These are phyloP conservation scores for Lithospermum erythrorhizon DNA, from an alignment of 257 asterid species.

Conservation along the genomic window DNA sequence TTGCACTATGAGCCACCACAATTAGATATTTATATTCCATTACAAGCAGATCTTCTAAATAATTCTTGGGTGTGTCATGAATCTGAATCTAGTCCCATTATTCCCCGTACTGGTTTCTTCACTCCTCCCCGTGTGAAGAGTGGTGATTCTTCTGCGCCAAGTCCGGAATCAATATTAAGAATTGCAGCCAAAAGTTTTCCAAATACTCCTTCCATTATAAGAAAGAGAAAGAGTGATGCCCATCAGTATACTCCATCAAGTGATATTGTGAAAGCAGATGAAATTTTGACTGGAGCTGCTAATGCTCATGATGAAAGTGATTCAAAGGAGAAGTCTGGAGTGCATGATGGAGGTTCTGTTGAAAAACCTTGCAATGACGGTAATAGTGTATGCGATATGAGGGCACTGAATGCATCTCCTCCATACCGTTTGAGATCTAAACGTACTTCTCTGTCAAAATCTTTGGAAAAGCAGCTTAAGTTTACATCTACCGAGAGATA, in stretches of 20 bases:
- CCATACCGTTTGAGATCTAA: slow-evolving; percentile 65
- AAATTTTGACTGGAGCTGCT: slow-evolving; percentile 9
- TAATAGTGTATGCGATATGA: slow-evolving; percentile 24
- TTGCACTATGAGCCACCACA: slow-evolving; percentile 67
- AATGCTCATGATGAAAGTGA: slow-evolving; percentile 19
- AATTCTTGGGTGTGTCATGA: slow-evolving; percentile 29
- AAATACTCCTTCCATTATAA: slow-evolving; percentile 75
- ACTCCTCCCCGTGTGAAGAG: slow-evolving; percentile 62
- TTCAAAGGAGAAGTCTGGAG: slow-evolving; percentile 23
- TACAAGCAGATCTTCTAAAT: slow-evolving; percentile 29
- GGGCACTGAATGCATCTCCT: slow-evolving; percentile 69
- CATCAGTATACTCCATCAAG: slow-evolving; percentile 16
- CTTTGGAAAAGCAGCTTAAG: slow-evolving; percentile 91
- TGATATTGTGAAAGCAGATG: slow-evolving; percentile 17
- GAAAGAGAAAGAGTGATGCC: slow-evolving; percentile 53
- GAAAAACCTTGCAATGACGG: slow-evolving; percentile 26
- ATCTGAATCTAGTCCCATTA: slow-evolving; percentile 28
- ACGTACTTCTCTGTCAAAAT: slow-evolving; percentile 55
- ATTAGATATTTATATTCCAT: slow-evolving; percentile 23
- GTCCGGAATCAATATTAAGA: slow-evolving; percentile 79
- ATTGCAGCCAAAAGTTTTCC: slow-evolving; percentile 79
- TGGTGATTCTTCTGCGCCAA: slow-evolving; percentile 28
- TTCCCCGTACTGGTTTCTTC: slow-evolving; percentile 33
- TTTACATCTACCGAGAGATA: slow-evolving; percentile 34
- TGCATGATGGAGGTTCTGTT: slow-evolving; percentile 20